A percentile compares a stretch with the other conserved stretches of the same genome.
Conservation (phyloP, 75 land plant species). For the Adiantum capillusveneris region DNA sequence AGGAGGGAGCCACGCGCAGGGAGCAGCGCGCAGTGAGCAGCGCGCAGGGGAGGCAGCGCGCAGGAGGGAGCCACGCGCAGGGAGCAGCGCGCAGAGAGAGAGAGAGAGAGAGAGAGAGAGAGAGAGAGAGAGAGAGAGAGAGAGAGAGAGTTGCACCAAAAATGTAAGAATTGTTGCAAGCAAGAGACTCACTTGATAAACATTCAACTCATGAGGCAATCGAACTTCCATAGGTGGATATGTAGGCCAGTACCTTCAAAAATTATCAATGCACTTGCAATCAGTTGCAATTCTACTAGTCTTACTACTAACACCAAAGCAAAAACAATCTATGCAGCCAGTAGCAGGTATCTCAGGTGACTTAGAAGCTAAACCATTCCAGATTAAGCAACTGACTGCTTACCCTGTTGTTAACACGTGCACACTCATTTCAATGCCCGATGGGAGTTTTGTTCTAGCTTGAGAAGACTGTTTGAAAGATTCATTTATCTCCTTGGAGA, state of each 20-base stretch:
- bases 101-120: neutral
- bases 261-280: neutral
- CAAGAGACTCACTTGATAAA: constrained; percentile 65
- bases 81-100: too few species aligned
- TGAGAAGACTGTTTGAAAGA: constrained; percentile 98
- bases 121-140: neutral
- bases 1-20: too few species aligned
- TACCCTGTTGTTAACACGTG: constrained; percentile 99
- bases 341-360: too few species aligned
- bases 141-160: neutral
- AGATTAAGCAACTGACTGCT: too few species aligned
- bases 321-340: too few species aligned
- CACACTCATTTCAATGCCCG: constrained; percentile 99
- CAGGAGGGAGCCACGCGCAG: too few species aligned
- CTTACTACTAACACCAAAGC: too few species aligned
- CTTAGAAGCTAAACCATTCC: too few species aligned
- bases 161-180: neutral
- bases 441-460: constrained; percentile 93
- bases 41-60: too few species aligned
- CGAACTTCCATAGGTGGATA: constrained; percentile 99
- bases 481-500: constrained; percentile 98
- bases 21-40: too few species aligned
- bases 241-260: constrained; percentile 95
- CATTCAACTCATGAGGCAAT: constrained; percentile 94
- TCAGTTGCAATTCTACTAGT: too few species aligned